Evolutionary conservation across 2,329 filamentous ascomycete genomes (phyloP).

Genomic region (Cercospora berteroae): DNA sequence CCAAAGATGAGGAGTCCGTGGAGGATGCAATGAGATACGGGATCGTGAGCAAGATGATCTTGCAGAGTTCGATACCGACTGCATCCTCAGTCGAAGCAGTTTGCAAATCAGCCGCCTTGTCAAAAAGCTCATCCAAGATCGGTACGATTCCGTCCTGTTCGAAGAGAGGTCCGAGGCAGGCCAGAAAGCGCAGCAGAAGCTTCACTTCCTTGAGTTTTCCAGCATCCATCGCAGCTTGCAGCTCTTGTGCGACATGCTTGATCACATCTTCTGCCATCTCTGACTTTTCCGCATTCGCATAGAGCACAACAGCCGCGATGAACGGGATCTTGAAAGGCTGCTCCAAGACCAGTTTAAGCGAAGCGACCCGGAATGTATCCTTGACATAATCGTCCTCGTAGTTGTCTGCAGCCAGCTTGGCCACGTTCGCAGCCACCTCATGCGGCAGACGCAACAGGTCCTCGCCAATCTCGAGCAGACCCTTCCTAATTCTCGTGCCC

Average conservation of each 20-base stretch:
- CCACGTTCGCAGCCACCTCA: conserved; percentile 73
- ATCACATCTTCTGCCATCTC: conserved; percentile 73
- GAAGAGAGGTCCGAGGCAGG: conserved; percentile 76
- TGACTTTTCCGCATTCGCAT: conserved; percentile 73
- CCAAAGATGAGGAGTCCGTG: conserved; percentile 58
- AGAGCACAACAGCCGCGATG: conserved; percentile 76
- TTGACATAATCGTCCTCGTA: conserved; percentile 80
- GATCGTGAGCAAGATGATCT: conserved; percentile 91
- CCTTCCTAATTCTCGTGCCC: conserved; percentile 69
- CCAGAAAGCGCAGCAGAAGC: conserved; percentile 82
- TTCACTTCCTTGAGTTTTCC: conserved; percentile 92
- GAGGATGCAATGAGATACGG: conserved; percentile 81
- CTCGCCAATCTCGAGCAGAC: conserved; percentile 77
- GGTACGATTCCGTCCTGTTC: conserved; percentile 83
- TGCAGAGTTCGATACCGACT: conserved; percentile 79
- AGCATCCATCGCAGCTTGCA: conserved; percentile 65
- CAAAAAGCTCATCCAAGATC: conserved; percentile 85
- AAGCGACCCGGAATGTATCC: conserved; percentile 68
- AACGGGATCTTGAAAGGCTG: conserved; percentile 99
- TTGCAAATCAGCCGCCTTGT: conserved; percentile 85
- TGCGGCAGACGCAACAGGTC: conserved; percentile 74
- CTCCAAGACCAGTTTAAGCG: conserved; percentile 76
- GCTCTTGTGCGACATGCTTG: conserved; percentile 56
- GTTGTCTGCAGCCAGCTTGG: conserved; percentile 74
- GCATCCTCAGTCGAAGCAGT: conserved; percentile 89